Conservation (phyloP, 345 rosid genomes). For the Gossypium arboreum region DNA sequence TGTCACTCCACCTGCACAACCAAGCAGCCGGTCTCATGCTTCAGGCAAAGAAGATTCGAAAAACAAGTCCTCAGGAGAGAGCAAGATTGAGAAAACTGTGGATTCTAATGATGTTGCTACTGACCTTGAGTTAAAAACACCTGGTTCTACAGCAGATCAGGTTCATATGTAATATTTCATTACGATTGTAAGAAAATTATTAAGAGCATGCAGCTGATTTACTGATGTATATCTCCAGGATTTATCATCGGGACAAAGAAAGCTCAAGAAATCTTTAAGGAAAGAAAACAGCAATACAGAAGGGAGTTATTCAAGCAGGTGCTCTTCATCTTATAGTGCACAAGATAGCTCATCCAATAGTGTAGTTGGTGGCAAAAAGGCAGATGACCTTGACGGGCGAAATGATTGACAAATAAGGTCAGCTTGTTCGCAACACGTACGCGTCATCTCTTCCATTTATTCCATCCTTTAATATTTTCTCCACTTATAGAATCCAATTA, state of each 20-base stretch:
- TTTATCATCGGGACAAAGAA: conserved; percentile 41
- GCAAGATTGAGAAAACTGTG: conserved; percentile 47
- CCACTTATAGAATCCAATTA: not conserved
- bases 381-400: conserved; percentile 35
- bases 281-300: conserved; percentile 41
- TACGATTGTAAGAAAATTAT: conserved; percentile 2
- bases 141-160: conserved; percentile 71
- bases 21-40: conserved; percentile 33
- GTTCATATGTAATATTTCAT: conserved; percentile 27
- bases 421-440: conserved; percentile 10
- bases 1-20: conserved; percentile 37
- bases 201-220: not conserved
- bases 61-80: conserved; percentile 53
- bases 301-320: conserved; percentile 59
- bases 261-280: conserved; percentile 37
- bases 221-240: conserved; percentile 40
- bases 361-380: conserved; percentile 45
- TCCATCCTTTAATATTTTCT: not conserved
- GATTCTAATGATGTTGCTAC: conserved; percentile 69
- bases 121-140: conserved; percentile 83
- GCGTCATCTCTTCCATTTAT: not conserved
- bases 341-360: conserved; percentile 80
- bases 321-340: conserved; percentile 64
- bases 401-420: conserved; percentile 5
- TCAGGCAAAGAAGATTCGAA: conserved; percentile 45